Evolutionary conservation across 2,329 filamentous ascomycete genomes (phyloP).

Genomic region (Talaromyces sp.): DNA sequence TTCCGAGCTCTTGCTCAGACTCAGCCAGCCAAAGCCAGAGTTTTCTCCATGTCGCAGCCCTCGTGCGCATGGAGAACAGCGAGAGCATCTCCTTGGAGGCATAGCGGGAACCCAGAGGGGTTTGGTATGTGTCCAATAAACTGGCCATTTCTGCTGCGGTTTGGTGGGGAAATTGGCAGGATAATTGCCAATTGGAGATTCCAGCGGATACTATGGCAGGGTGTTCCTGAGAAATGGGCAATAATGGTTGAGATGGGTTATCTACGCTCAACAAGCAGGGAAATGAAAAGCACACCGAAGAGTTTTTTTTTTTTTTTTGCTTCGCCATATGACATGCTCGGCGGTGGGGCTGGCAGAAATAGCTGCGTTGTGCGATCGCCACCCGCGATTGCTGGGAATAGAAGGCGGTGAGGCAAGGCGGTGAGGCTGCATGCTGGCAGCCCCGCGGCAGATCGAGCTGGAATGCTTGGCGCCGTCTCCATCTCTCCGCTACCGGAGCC

Average conservation of each 20-base stretch:
- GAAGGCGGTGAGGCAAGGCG: not conserved
- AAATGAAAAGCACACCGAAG: not conserved
- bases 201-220: not conserved
- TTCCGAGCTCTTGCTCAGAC: constrained; percentile 73
- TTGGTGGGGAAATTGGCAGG: not conserved
- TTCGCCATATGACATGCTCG: not conserved
- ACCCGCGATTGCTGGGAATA: not conserved
- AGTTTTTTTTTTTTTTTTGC: not conserved
- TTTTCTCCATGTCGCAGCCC: constrained; percentile 74
- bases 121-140: constrained; percentile 54
- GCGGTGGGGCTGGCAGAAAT: not conserved
- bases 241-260: not conserved
- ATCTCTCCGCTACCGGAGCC: not conserved
- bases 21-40: constrained; percentile 84
- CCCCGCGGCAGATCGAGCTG: not conserved
- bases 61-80: constrained; percentile 72
- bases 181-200: not conserved
- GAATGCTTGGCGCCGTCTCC: not conserved
- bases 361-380: not conserved
- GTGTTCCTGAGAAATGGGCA: not conserved
- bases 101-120: constrained; percentile 63
- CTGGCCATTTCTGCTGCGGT: not conserved
- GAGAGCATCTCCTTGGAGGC: constrained; percentile 63
- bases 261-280: not conserved
- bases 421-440: not conserved